Conservation (phyloP, 2,329 filamentous ascomycete genomes). For the Cladosporium sp. region DNA sequence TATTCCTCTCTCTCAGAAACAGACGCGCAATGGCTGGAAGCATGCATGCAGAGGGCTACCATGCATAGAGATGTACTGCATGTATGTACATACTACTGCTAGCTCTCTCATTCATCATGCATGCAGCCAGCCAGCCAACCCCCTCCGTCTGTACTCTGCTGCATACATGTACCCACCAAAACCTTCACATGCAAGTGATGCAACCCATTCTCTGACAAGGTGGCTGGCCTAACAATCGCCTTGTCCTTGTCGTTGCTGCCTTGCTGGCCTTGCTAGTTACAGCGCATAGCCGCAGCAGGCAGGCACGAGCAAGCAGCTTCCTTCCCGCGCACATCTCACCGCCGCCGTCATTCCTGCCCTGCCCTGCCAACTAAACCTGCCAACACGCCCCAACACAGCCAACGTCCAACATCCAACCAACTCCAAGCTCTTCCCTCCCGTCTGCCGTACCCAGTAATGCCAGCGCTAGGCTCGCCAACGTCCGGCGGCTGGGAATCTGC, state of each 20-base stretch:
- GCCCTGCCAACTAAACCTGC: background rate
- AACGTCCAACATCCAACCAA: background rate
- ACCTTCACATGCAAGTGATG: background rate
- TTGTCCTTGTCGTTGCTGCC: background rate
- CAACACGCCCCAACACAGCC: background rate
- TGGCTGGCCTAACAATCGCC: slow-evolving; percentile 2
- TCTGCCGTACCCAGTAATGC: background rate
- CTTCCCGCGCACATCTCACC: background rate
- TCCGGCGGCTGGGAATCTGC: background rate
- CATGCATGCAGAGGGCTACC: background rate
- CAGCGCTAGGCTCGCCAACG: background rate
- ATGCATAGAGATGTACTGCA: background rate
- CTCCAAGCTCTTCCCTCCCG: background rate
- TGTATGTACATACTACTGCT: background rate
- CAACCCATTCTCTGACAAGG: background rate
- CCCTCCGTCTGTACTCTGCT: background rate
- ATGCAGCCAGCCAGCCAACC: background rate
- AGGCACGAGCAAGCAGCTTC: background rate
- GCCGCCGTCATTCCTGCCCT: background rate
- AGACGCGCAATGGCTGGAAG: background rate
- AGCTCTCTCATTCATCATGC: background rate
- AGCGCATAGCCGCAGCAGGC: background rate
- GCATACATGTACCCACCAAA: slow-evolving; percentile 1
- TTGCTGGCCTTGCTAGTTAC: background rate
- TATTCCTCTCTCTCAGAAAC: too few relatives aligned